Base-by-base conservation (phyloP, 176 grass and related monocot genomes). In the Triticum dicoccoides region DNA sequence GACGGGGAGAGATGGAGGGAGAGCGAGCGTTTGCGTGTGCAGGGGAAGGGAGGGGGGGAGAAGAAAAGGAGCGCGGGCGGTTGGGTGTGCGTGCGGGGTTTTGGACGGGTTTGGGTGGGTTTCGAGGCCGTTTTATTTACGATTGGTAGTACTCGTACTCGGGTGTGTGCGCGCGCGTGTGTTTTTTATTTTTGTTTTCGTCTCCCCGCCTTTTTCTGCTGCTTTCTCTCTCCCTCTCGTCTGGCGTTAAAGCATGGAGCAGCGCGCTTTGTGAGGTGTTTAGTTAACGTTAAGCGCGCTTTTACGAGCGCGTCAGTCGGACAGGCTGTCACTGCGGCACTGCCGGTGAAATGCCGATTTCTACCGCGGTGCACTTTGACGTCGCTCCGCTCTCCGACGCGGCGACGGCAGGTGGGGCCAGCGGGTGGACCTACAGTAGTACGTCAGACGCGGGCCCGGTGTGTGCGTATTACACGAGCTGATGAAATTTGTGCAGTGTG, bases 41-140 rank as follows among this genome's bases (percentile, higher is more conserved):
- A 25, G 80, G 56, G 27, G 79, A 70, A 8, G 11, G 47, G 27
- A 65, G 58, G 30, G 61, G 73, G 13, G 47, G 9, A 65, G 58
- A 70, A 66, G 83, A 82, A 68, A 82, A 81, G 39, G 75, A 51
- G n/a, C 59, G n/a, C 59, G 87, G 24, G 41, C 72, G 72, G 64
- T 76, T 90, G 69, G 78, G 77, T 69, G 88, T 63, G 78, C 71
- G 73, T 15, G 69, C 63, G 68, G 80, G 89, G 79, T 90, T 92
- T 94, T 92, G 90, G 83, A 92, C 87, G 80, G 79, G 80, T 91
- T 92, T 91, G 85, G 87, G 83, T 88, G 83, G 85, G 59, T 79
- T 87, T 92, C 90, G 92, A 97, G 90, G 86, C 77, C 18, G 32
- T 33, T 81, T 92, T 92, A 89, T 65, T 7, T 11, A 45, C 44